phyloP scores from a whole-genome alignment of 1,139 yeast genomes.

The Wickerhamomyces sp. region DNA sequence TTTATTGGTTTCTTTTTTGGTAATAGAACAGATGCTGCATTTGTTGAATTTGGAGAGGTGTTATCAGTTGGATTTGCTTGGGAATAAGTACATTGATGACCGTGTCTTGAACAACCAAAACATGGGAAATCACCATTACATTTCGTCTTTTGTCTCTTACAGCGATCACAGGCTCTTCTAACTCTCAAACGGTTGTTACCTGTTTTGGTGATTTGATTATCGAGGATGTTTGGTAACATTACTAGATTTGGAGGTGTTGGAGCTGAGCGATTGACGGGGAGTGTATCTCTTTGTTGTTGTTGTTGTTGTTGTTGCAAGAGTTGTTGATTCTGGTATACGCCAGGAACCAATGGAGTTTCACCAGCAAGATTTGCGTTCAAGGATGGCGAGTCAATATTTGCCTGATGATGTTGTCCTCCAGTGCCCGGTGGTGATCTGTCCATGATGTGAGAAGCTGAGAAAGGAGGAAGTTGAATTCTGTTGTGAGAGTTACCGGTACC shows the following conservation, averaged over 20 bases:
- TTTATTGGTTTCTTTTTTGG: neutral
- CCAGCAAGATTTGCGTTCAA: too few species aligned
- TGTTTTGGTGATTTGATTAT: neutral
- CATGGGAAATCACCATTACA: constrained; percentile 60
- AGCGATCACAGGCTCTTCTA: constrained; percentile 55
- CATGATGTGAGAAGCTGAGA: neutral
- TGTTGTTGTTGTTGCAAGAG: neutral
- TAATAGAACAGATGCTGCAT: neutral
- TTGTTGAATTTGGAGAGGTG: neutral
- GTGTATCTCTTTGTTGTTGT: neutral
- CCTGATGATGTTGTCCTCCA: too few species aligned
- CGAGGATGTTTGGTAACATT: too few species aligned
- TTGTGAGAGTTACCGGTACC: too few species aligned
- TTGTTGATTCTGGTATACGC: too few species aligned
- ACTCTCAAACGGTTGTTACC: constrained; percentile 37
- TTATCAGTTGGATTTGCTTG: neutral
- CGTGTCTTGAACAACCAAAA: constrained; percentile 40
- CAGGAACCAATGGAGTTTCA: too few species aligned
- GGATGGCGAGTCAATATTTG: too few species aligned
- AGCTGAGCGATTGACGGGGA: too few species aligned
- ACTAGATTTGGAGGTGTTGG: too few species aligned
- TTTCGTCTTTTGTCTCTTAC: constrained; percentile 56
- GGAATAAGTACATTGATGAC: constrained; percentile 35
- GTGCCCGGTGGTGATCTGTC: too few species aligned
- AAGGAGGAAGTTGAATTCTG: neutral